Conservation (phyloP, 139 green algal species). For the Auxenochlorella protothecoides region DNA sequence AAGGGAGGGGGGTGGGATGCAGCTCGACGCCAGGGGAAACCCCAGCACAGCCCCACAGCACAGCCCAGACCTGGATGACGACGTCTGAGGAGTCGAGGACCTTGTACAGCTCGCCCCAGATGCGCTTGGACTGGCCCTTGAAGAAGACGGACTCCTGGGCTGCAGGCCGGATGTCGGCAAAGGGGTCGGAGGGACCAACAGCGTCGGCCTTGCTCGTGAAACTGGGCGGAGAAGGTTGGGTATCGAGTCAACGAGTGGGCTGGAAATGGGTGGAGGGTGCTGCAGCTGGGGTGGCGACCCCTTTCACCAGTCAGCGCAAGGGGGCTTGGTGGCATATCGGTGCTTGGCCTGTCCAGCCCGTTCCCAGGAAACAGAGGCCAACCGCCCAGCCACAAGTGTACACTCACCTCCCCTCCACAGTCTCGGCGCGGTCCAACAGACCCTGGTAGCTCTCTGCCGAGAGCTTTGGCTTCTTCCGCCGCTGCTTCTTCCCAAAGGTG, state of each 20-base stretch:
- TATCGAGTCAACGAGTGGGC: no score
- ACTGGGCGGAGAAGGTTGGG: no score
- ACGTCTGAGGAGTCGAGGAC: slow-evolving; percentile 88
- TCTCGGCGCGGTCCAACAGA: slow-evolving; percentile 40
- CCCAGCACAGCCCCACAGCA: background rate
- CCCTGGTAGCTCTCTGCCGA: slow-evolving; percentile 49
- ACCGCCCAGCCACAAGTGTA: background rate
- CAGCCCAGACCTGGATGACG: slow-evolving; percentile 72
- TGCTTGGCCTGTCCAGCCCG: no score
- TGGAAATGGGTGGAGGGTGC: no score
- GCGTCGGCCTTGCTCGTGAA: no score
- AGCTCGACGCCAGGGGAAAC: background rate
- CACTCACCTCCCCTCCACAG: background rate
- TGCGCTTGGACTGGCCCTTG: slow-evolving; percentile 93
- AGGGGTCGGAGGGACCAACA: no score
- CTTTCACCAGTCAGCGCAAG: no score
- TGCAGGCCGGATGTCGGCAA: background rate
- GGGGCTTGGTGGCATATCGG: no score
- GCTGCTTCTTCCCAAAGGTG: slow-evolving; percentile 71
- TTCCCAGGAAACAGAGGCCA: no score
- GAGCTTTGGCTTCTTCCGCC: slow-evolving; percentile 80
- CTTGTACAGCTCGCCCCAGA: slow-evolving; percentile 99
- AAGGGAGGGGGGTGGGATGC: background rate
- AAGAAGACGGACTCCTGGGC: slow-evolving; percentile 59
- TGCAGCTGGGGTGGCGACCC: no score